phyloP scores from a whole-genome alignment of 352 stramenopile genomes.

The Blastocystis sp. region DNA sequence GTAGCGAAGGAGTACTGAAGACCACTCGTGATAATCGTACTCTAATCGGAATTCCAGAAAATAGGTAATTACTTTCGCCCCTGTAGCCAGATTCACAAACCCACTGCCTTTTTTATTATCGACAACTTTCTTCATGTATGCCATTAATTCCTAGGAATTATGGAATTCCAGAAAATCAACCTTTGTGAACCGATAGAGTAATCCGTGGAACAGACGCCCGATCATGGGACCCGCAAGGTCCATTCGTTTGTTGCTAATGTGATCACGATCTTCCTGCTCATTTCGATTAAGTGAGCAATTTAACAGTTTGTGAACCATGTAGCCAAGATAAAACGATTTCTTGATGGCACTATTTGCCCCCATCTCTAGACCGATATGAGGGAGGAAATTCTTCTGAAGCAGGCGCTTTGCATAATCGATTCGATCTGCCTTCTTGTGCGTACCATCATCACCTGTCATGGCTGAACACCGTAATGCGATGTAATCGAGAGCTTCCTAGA shows the following conservation, averaged over 20 bases:
- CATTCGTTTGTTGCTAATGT: constrained; percentile 99
- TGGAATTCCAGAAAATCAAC: constrained; percentile 84
- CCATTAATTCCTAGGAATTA: constrained; percentile 74
- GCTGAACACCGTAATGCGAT: constrained; percentile 84
- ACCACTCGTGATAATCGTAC: constrained; percentile 93
- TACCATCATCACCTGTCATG: constrained; percentile 74
- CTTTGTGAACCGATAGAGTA: constrained; percentile 98
- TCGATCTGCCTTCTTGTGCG: constrained; percentile 83
- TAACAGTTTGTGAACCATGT: constrained; percentile 98
- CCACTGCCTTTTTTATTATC: constrained; percentile 66
- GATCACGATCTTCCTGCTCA: constrained; percentile 97
- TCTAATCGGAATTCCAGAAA: constrained; percentile 70
- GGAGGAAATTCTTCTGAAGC: constrained; percentile 96
- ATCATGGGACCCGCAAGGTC: constrained; percentile 96
- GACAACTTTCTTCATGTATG: constrained; percentile 73
- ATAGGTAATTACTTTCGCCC: constrained; percentile 31
- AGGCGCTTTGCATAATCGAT: constrained; percentile 96
- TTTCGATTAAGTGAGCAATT: constrained; percentile 94
- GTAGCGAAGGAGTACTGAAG: constrained; percentile 97
- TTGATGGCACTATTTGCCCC: constrained; percentile 79
- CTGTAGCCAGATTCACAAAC: constrained; percentile 37
- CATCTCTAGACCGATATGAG: constrained; percentile 95
- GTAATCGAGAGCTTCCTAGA: constrained; percentile 87
- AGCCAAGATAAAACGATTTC: constrained; percentile 95
- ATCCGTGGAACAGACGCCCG: constrained; percentile 91